Evolutionary conservation across 805 yeast genomes (phyloP), one percentile per base, ranked within the genome.

Genomic region (Torulaspora quercuum): DNA sequence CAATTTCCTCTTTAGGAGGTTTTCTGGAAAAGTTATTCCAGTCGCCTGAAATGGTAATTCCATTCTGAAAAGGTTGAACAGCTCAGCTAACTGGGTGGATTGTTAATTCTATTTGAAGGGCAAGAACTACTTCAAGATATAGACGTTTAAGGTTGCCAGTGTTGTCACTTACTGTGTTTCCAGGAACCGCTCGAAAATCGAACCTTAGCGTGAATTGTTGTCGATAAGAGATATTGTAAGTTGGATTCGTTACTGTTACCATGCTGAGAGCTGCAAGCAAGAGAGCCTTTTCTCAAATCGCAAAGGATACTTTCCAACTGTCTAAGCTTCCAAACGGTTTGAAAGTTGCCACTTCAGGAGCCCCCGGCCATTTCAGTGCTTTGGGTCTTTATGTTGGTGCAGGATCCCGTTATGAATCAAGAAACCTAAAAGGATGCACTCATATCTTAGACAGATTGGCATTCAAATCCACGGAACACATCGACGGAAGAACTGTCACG

Each of bases 331-430:
- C 72, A 5, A 90, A 88, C 63, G 97, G 97, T 2, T 65, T 89
- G 23, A 71, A 81, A 45, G 81, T 90, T 5, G 89, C 87, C 7
- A 82, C 95, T 3, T 92, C 87, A 42, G 78, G 84, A 28, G 74
- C 82, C 0, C 92, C 96, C 1, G 88, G 95, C 25, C 95, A 89
- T 61, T 92, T 92, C 57, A 73, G 90, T 40, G 95, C 96, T 0
- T 62, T 89, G 29, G 97, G 97, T 1, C 73, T 90, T 29, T 92
- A 86, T 54, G 73, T 92, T 4, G 82, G 84, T 53, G 95, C 95
- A 1, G 98, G 98, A 1, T 81, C 95, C 2, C 72, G 97, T 33
- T 87, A 69, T 56, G 97, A 92, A 61, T 67, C 70, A 19, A 68
- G 65, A 2, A 51, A 57, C 18, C 52, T 78, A 36, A 73, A 77